A percentile compares a stretch with the other conserved stretches of the same genome.
Conservation (phyloP, 208 protist species). For the Acanthamoeba triangularis region DNA sequence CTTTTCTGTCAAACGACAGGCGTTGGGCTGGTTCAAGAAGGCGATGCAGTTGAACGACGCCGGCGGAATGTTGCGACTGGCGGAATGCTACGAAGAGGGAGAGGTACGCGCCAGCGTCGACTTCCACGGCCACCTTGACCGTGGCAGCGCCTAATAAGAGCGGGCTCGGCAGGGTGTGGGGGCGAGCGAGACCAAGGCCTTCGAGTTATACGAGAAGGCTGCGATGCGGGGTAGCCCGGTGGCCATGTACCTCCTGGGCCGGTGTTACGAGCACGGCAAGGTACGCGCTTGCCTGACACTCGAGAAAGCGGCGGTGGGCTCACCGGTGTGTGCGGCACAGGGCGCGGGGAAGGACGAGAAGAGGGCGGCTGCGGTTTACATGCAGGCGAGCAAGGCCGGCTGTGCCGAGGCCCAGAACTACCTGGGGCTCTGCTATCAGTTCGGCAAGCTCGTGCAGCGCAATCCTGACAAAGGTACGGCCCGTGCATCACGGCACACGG, state of each 20-base stretch:
- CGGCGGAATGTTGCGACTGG: not conserved
- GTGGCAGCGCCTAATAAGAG: not conserved
- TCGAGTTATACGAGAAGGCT: not conserved
- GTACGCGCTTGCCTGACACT: not conserved
- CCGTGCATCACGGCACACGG: too few species aligned
- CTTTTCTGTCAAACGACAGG: not conserved
- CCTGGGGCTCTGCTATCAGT: not conserved
- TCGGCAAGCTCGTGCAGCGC: not conserved
- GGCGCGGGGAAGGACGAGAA: not conserved
- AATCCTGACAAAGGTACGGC: not conserved
- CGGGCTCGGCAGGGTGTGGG: not conserved
- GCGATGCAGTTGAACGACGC: not conserved
- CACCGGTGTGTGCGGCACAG: not conserved
- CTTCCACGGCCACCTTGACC: not conserved
- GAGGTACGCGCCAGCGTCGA: not conserved
- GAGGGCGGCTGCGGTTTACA: not conserved
- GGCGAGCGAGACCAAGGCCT: not conserved
- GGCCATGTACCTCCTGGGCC: not conserved
- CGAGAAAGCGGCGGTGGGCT: too few species aligned
- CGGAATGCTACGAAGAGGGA: not conserved
- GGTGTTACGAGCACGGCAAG: not conserved
- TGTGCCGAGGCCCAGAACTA: not conserved
- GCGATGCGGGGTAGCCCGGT: not conserved
- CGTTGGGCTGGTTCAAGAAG: not conserved
- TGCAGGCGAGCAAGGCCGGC: not conserved